These are phyloP conservation scores for Phytophthora gonapodyides DNA, from an alignment of 352 stramenopile species.

Conservation along the genomic window DNA sequence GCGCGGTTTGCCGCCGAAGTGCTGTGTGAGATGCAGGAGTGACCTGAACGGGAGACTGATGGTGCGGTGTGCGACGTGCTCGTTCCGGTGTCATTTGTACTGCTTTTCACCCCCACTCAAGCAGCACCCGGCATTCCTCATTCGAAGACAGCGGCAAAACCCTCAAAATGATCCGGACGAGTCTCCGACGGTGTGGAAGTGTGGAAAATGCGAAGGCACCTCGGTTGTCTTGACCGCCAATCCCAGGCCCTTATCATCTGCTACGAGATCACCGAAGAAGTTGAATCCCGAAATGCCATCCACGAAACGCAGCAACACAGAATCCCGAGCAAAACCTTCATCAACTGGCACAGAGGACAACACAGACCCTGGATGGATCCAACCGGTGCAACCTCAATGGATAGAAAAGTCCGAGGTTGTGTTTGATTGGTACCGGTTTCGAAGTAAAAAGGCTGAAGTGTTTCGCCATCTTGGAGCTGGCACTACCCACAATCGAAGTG, in stretches of 20 bases:
- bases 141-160: constrained; percentile 21
- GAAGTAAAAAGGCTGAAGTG: constrained; percentile 26
- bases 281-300: not conserved
- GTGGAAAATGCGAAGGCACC: constrained; percentile 35
- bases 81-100: constrained; percentile 67
- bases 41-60: constrained; percentile 74
- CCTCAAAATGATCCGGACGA: not conserved
- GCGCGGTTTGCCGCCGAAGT: constrained; percentile 22
- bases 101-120: constrained; percentile 68
- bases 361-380: constrained; percentile 11
- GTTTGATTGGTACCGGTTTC: constrained; percentile 42
- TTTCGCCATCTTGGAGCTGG: constrained; percentile 13
- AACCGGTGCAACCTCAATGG: constrained; percentile 30
- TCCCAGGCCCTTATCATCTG: constrained; percentile 4
- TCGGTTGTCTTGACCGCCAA: constrained; percentile 31
- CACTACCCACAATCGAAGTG: not conserved
- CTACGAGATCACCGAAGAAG: constrained; percentile 5
- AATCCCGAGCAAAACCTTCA: not conserved
- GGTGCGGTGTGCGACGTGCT: constrained; percentile 48
- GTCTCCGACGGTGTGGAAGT: constrained; percentile 27
- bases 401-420: constrained; percentile 18
- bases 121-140: constrained; percentile 57
- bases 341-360: not conserved
- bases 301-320: constrained; percentile 2
- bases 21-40: constrained; percentile 62